Evolutionary conservation across 768 basidiomycete genomes (phyloP).

Genomic region (Termitomyces sp.): DNA sequence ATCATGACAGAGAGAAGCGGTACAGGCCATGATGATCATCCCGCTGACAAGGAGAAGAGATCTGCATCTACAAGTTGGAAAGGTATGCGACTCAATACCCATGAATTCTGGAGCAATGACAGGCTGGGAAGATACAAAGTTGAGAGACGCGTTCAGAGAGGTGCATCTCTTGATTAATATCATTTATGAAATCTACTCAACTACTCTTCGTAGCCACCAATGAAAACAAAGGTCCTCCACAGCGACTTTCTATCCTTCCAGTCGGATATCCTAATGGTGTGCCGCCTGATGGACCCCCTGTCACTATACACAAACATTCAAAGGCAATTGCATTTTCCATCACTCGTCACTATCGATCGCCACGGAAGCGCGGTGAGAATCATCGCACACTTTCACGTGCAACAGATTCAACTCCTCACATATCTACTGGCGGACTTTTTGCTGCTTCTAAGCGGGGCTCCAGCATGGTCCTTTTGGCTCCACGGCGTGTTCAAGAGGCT

Average conservation of each 20-base stretch:
- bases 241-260: constrained; percentile 59
- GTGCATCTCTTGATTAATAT: constrained; percentile 21
- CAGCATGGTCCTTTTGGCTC: constrained; percentile 61
- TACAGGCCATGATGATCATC: constrained; percentile 2
- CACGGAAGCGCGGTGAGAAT: constrained; percentile 14
- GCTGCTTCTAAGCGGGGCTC: constrained; percentile 24
- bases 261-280: constrained; percentile 40
- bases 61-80: constrained; percentile 26
- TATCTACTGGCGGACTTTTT: neutral
- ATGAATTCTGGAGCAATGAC: constrained; percentile 65
- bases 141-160: constrained; percentile 35
- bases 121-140: constrained; percentile 63
- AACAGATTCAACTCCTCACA: constrained; percentile 11
- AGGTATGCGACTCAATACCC: constrained; percentile 45
- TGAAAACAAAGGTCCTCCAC: constrained; percentile 54
- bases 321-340: constrained; percentile 76
- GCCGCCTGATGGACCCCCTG: constrained; percentile 46
- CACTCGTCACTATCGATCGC: constrained; percentile 48
- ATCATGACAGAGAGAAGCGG: constrained; percentile 18
- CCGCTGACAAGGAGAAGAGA: constrained; percentile 13
- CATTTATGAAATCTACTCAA: neutral
- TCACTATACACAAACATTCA: constrained; percentile 79
- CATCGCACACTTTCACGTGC: constrained; percentile 8
- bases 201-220: constrained; percentile 31
- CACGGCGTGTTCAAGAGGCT: constrained; percentile 70